A percentile compares a stretch with the other conserved stretches of the same genome.
phyloP scores from a whole-genome alignment of 1,284 basidiomycete genomes.

The Mycosarcoma maydis region DNA sequence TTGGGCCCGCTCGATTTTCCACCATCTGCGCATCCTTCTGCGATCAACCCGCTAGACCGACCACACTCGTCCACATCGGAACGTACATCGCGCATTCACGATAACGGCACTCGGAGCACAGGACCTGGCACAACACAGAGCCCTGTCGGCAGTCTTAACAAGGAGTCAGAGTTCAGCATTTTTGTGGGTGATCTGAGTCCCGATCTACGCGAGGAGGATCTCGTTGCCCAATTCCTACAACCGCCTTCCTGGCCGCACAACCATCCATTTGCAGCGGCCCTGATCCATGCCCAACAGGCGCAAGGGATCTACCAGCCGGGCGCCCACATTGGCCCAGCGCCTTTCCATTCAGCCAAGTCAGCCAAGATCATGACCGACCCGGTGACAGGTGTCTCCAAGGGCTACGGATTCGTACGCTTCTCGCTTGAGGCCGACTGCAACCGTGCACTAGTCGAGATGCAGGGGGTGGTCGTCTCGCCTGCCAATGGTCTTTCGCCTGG shows the following conservation, averaged over 20 bases:
- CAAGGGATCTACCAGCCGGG: constrained; percentile 53
- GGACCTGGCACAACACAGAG: constrained; percentile 23
- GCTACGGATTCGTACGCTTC: constrained; percentile 64
- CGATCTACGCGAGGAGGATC: constrained; percentile 60
- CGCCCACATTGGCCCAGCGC: constrained; percentile 49
- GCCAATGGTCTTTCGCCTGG: constrained; percentile 48
- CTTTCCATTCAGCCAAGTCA: constrained; percentile 58
- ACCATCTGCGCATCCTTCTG: constrained; percentile 17
- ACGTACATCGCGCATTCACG: constrained; percentile 10
- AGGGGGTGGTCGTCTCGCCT: constrained; percentile 49
- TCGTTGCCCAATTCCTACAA: constrained; percentile 57
- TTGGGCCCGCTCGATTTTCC: constrained; percentile 45
- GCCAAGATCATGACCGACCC: constrained; percentile 62
- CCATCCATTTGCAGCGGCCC: constrained; percentile 57
- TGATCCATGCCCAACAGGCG: constrained; percentile 54
- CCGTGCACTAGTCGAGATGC: constrained; percentile 65
- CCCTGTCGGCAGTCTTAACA: constrained; percentile 24
- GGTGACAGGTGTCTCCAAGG: constrained; percentile 50
- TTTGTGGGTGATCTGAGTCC: constrained; percentile 59
- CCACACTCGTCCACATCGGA: constrained; percentile 50
- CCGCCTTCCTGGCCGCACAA: constrained; percentile 57
- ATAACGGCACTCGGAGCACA: constrained; percentile 11
- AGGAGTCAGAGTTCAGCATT: constrained; percentile 54
- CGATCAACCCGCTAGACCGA: constrained; percentile 25
- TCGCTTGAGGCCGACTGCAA: constrained; percentile 52